Conservation (phyloP, 108 stramenopile species). For the Conticribra weissflogii region DNA sequence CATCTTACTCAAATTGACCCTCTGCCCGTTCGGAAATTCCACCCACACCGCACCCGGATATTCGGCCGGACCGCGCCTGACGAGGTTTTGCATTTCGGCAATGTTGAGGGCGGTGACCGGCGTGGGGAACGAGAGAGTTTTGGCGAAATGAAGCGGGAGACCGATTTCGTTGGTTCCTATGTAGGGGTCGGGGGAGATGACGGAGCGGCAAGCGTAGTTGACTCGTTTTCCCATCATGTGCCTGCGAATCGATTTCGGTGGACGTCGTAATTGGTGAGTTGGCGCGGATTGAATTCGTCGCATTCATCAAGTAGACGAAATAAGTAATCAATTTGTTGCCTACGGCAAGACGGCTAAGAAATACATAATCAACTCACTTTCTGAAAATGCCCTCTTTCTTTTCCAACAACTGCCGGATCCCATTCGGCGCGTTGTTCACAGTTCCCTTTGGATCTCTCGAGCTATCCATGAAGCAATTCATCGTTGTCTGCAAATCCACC, state of each 20-base stretch:
- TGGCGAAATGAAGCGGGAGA: conserved; percentile 96
- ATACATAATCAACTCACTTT: conserved; percentile 44
- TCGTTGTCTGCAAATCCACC: conserved; percentile 94
- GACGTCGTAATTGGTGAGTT: too few species aligned
- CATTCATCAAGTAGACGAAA: too few species aligned
- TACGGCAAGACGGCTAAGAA: not conserved
- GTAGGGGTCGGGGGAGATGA: conserved; percentile 98
- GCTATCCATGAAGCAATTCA: conserved; percentile 96
- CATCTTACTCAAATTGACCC: conserved; percentile 92
- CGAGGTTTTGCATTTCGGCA: conserved; percentile 84
- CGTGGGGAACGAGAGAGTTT: conserved; percentile 91
- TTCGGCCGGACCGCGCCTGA: conserved; percentile 83
- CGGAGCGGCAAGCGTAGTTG: conserved; percentile 96
- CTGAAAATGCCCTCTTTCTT: conserved; percentile 99
- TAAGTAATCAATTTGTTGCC: not conserved
- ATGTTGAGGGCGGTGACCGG: conserved; percentile 96
- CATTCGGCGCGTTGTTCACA: conserved; percentile 54
- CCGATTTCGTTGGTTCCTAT: conserved; percentile 98
- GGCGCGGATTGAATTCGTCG: too few species aligned
- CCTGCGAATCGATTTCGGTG: too few species aligned
- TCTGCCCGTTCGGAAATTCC: conserved; percentile 83
- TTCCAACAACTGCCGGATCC: conserved; percentile 96
- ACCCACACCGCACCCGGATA: conserved; percentile 98
- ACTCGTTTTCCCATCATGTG: conserved; percentile 99
- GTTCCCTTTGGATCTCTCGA: conserved; percentile 87